A percentile compares a stretch with the other conserved stretches of the same genome.
Conservation (phyloP, 2,329 filamentous ascomycete species). For the Diaporthe sp. region DNA sequence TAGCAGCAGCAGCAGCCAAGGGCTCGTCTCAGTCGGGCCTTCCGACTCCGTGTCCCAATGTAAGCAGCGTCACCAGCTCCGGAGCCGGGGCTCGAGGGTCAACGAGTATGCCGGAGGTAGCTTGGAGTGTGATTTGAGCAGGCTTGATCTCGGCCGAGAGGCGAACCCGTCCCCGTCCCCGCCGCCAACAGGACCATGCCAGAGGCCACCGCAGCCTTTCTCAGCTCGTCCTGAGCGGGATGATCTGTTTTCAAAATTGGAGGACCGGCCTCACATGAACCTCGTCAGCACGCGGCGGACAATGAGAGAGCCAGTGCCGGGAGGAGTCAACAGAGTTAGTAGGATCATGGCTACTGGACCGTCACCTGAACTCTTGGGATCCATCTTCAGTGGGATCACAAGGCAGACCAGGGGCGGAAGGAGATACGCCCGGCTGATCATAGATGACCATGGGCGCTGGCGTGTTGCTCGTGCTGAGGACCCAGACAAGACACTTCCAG, state of each 20-base stretch:
- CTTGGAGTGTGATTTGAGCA: slow-evolving; percentile 27
- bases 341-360: neutral
- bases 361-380: slow-evolving; percentile 24
- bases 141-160: slow-evolving; percentile 30
- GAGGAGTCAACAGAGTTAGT: neutral
- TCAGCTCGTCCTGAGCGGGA: neutral
- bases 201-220: neutral
- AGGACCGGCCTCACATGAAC: neutral
- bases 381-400: slow-evolving; percentile 24
- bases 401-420: neutral
- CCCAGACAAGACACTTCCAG: neutral
- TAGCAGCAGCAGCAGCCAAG: slow-evolving; percentile 28
- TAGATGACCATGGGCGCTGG: slow-evolving; percentile 37
- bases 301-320: neutral
- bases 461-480: slow-evolving; percentile 16
- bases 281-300: neutral
- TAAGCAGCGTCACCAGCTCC: neutral
- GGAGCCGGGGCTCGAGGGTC: neutral
- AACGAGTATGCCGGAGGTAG: neutral
- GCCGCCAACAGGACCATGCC: neutral
- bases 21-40: slow-evolving; percentile 33
- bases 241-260: neutral
- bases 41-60: slow-evolving; percentile 35
- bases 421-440: slow-evolving; percentile 22
- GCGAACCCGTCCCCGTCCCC: neutral